Evolutionary conservation across 2,329 filamentous ascomycete genomes (phyloP).

Genomic region (Penicillium sp.): DNA sequence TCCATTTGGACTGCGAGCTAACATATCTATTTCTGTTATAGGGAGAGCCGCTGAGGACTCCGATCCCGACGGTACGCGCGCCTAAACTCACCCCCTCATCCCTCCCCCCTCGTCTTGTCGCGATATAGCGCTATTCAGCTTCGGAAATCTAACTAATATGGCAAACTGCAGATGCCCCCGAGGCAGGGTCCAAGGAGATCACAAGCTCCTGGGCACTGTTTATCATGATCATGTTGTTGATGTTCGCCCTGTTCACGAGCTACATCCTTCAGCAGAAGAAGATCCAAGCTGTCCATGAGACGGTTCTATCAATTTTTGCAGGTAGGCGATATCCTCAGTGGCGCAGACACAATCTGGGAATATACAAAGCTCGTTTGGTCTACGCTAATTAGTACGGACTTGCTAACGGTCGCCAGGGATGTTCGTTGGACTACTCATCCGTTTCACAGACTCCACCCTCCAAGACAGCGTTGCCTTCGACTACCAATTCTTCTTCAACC

Average conservation of each 20-base stretch:
- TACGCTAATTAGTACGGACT: background rate
- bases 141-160: conserved; percentile 12
- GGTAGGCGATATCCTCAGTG: conserved; percentile 44
- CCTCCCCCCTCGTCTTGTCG: conserved; percentile 3
- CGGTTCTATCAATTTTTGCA: conserved; percentile 94
- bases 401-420: conserved; percentile 55
- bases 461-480: conserved; percentile 90
- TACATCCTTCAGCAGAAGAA: conserved; percentile 95
- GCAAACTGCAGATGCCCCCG: conserved; percentile 50
- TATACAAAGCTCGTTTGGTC: background rate
- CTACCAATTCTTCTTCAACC: conserved; percentile 99
- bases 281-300: conserved; percentile 95
- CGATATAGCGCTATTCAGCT: conserved; percentile 2
- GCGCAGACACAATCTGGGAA: background rate
- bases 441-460: conserved; percentile 73
- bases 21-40: conserved; percentile 15
- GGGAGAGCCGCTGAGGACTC: conserved; percentile 32
- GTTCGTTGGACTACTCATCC: conserved; percentile 82
- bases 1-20: conserved; percentile 9
- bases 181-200: conserved; percentile 85
- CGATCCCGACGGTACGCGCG: conserved; percentile 34
- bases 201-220: conserved; percentile 95
- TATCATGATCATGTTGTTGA: conserved; percentile 89
- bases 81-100: conserved; percentile 8
- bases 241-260: conserved; percentile 89